Base-by-base conservation (phyloP, 768 basidiomycete genomes). In the Mrakia blollopis region DNA sequence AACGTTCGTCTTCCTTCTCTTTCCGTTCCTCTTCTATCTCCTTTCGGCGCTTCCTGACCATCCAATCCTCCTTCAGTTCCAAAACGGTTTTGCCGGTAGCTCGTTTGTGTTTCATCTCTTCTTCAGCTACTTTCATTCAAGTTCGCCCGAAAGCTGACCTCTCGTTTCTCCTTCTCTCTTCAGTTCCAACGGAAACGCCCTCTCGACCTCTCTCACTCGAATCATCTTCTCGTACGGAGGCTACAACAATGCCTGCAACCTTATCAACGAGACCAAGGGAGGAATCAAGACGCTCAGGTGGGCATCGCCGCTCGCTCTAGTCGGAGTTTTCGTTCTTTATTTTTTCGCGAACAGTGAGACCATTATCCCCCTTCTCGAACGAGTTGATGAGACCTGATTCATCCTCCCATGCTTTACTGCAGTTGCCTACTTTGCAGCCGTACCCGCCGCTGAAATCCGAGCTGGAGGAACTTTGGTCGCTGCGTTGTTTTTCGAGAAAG, bases 171-270 rank as follows among this genome's bases (percentile, higher is more conserved):
- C 5, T 3, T 37, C 13, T 67, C 28, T 11, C 44, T 13, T 1
- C 37, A 67, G 30, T 0, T 41, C 37, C 1, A 39, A 28, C 35
- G 41, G 35, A 30, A 41, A 39, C 41, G 67, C n/a, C 47, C 35
- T 69, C 41, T 69, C 63, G 10, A 28, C 67, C n/a, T 69, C 41
- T 1, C 67, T 69, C 25, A 28, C 75, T 80, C 30, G 57, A 18
- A 80, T 80, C 67, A 81, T 81, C 77, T 83, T 78, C 63, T 77
- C 82, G 5, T 84, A 88, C 80, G 86, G 87, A 65, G 91, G 91
- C 0, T 92, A 91, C 80, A 87, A 88, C 3, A 91, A 90, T 75
- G 90, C 90, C 13, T 91, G 91, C 80, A 91, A 91, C 78, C 89
- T 88, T 0, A 85, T 92, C 8, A 90, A 89, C 6, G 91, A 92